A percentile compares a stretch with the other conserved stretches of the same genome.
Evolutionary conservation across 2,329 filamentous ascomycete genomes (phyloP).

Genomic region (Phaeosphaeria sp.): DNA sequence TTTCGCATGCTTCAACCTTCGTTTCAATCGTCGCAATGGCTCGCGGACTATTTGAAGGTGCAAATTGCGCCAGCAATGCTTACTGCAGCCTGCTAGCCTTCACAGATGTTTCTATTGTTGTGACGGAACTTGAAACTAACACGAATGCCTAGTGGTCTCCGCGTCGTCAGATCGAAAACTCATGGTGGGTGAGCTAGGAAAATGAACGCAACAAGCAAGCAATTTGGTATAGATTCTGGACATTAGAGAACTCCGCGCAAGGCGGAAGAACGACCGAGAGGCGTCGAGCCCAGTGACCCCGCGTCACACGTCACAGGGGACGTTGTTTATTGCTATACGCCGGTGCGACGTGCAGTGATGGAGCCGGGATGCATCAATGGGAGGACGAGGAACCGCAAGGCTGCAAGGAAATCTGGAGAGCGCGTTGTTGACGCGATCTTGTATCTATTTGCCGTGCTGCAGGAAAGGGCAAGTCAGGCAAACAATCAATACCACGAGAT

Average conservation of each 20-base stretch:
- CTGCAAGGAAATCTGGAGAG: constrained; percentile 16
- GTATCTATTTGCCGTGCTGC: constrained; percentile 27
- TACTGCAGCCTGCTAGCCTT: background rate
- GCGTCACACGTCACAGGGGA: constrained; percentile 30
- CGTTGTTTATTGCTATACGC: constrained; percentile 33
- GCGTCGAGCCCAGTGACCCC: constrained; percentile 19
- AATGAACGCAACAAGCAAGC: constrained; percentile 51
- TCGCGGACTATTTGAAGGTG: background rate
- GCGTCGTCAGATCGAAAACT: constrained; percentile 88
- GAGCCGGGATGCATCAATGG: constrained; percentile 18
- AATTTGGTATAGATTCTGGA: constrained; percentile 30
- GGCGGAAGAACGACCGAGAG: constrained; percentile 29
- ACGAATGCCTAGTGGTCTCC: constrained; percentile 71
- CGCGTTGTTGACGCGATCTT: constrained; percentile 27
- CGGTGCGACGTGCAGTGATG: constrained; percentile 39
- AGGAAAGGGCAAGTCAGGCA: constrained; percentile 14
- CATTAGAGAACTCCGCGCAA: constrained; percentile 31
- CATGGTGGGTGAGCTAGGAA: constrained; percentile 80
- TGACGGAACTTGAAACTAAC: constrained; percentile 29
- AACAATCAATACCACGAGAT: constrained; percentile 23
- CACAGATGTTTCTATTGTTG: background rate
- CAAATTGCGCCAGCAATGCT: background rate
- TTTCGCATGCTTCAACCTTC: background rate
- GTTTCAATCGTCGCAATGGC: background rate
- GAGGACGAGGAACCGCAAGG: constrained; percentile 8